Base-by-base conservation (phyloP, 2,329 filamentous ascomycete species). In the Juglanconis juglandina region DNA sequence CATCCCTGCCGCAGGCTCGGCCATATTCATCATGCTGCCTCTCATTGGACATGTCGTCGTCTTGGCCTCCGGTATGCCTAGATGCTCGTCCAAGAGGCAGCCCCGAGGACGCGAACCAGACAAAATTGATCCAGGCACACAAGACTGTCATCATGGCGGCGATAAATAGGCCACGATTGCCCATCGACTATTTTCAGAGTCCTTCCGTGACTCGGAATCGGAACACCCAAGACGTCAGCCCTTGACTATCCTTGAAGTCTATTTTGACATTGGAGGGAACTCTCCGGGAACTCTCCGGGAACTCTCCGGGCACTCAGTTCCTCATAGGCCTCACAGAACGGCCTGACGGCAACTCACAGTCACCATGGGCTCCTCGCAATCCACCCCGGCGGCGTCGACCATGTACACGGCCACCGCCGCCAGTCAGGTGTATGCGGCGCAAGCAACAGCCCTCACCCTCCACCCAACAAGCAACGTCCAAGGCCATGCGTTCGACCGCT, bases 401-500 rank as follows among this genome's bases (percentile, higher is more conserved):
- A 63, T 63, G 56, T 64, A 65, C 14, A 64, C 72, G 14, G 68
- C 70, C 1, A 74, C 73, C 8, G 56, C 54, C 11, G 51, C 71
- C 47, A 63, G 71, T 47, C 66, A 68, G 46, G 74, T 79, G 14
- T 68, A 68, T 32, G 73, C 73, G 49, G 73, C 76, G 14, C 71
- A 72, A 32, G 80, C 79, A 10, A 80, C 78, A 3, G 77, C 77
- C 3, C 69, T 69, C 53, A 76, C 79, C 3, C 66, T 75, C 32
- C 73, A 75, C 35, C 76, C 79, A 4, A 76, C 75, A 42, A 77
- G 72, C 60, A 69, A 77, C 63, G 77, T 84, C 10, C 73, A 77
- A 62, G 84, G 84, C 32, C 76, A 79, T 59, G 78, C 76, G 0
- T 87, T 87, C 66, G 77, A 86, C 67, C 79, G 84, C 30, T 84